A percentile compares a stretch with the other conserved stretches of the same genome.
phyloP scores from a whole-genome alignment of 345 rosid genomes.

The Capsella bursapastoris region DNA sequence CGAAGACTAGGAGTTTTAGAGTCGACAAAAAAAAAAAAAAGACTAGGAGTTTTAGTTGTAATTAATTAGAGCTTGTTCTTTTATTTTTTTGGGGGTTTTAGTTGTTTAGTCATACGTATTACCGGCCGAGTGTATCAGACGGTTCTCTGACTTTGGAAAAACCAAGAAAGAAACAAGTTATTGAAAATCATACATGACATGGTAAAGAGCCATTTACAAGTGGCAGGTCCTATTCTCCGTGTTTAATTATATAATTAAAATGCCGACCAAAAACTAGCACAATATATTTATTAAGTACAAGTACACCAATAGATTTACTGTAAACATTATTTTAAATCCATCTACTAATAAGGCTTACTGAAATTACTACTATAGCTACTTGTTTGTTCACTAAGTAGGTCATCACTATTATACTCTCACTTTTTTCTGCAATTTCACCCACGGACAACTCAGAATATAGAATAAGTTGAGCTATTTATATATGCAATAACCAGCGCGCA shows the following conservation, averaged over 20 bases:
- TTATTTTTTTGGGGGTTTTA: too few species aligned
- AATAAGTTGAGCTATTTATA: background rate
- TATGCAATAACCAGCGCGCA: background rate
- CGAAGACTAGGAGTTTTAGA: too few species aligned
- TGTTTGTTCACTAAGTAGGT: background rate
- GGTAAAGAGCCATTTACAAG: background rate
- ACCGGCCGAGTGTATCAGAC: too few species aligned
- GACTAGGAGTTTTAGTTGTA: too few species aligned
- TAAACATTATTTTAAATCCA: too few species aligned
- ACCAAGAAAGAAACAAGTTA: background rate
- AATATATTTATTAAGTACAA: too few species aligned
- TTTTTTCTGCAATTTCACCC: slow-evolving; percentile 1
- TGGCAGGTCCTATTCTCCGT: background rate
- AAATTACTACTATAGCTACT: background rate
- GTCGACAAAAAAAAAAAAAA: too few species aligned
- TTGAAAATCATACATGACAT: background rate
- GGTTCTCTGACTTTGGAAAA: background rate
- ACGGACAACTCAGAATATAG: background rate
- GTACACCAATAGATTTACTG: too few species aligned
- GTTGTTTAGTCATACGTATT: too few species aligned
- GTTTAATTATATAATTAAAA: too few species aligned
- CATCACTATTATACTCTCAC: background rate
- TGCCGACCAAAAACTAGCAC: too few species aligned
- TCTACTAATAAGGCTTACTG: background rate
- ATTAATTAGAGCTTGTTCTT: too few species aligned